Conservation (phyloP, 1,139 yeast genomes). For the Blastobotrys apis region DNA sequence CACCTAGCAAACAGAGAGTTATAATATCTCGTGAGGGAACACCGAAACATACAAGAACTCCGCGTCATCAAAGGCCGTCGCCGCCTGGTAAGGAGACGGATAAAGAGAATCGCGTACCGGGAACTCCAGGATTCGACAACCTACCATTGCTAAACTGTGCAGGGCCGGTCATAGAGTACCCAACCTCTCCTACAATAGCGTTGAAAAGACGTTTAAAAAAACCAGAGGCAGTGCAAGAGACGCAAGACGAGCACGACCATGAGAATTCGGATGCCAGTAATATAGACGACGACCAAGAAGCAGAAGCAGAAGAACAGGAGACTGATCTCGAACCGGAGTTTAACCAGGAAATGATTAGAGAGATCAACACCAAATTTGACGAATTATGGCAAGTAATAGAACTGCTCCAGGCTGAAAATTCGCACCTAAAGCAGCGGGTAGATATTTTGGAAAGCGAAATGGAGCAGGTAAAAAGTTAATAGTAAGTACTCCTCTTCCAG, state of each 20-base stretch:
- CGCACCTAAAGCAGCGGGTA: slow-evolving; percentile 1
- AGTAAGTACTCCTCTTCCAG: background rate
- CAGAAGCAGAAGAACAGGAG: background rate
- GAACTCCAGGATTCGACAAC: slow-evolving; percentile 2
- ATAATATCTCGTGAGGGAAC: slow-evolving; percentile 7
- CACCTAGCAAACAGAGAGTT: slow-evolving; percentile 5
- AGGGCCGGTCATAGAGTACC: slow-evolving; percentile 10
- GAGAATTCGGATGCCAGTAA: background rate
- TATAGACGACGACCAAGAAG: background rate
- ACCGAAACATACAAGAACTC: background rate
- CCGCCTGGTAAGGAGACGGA: background rate
- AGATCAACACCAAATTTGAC: background rate
- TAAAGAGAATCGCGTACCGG: slow-evolving; percentile 3
- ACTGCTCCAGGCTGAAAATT: background rate
- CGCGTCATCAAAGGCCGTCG: background rate
- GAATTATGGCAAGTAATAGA: slow-evolving; percentile 2
- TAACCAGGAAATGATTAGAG: background rate
- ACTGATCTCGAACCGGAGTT: background rate
- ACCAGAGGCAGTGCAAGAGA: background rate
- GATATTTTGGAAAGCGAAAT: background rate
- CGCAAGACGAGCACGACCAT: background rate
- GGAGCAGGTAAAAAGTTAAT: background rate
- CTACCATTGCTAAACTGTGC: slow-evolving; percentile 4
- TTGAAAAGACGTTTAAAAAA: background rate
- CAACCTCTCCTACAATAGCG: slow-evolving; percentile 8